Base-by-base conservation (phyloP, 1,139 yeast genomes). In the Suhomyces terraborum region DNA sequence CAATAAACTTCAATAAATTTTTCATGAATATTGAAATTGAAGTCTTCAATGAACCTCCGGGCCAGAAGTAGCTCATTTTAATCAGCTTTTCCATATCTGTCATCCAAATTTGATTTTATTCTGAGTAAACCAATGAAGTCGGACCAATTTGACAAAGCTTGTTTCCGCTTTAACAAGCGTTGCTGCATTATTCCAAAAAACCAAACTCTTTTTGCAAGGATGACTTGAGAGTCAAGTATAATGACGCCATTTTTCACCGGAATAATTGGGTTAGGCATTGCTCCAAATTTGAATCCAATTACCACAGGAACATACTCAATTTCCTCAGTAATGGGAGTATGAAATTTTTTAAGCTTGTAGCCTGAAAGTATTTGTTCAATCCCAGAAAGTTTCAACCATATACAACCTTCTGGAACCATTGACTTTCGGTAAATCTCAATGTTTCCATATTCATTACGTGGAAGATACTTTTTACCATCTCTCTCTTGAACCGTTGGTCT, bases 11-110 rank as follows among this genome's bases (percentile, higher is more conserved):
- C 32, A 45, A 47, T 3, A 50, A 49, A 21, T 34, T 46, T 3
- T 55, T 53, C 19, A 35, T 37, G 4, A 38, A 40, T 14, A 43
- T 61, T 34, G 49, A 49, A 12, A 44, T 67, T 3, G 45, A 45
- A 3, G 48, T 69, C 3, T 50, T 63, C 2, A 62, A 58, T 36
- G 73, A 71, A 1, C 73, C 74, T 4, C 73, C 74, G 3, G 73
- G 64, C 45, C 62, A 53, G 39, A 66, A 64, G 44, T 66, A 47
- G 23, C 17, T 26, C 8, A 8, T 12, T 17, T 26, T 6, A 8
- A 6, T 17, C 24, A 10, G 25, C 6, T 16, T 17, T 37, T 7
- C 54, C 55, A 32, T 50, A 51, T 23, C 35, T 23, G 2, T 36
- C 24, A 22, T 60, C 58, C 24, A 67, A 48, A 22, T 62, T 49